Conservation (phyloP, 257 asterid genomes). For the Nicotiana noctiflora region DNA sequence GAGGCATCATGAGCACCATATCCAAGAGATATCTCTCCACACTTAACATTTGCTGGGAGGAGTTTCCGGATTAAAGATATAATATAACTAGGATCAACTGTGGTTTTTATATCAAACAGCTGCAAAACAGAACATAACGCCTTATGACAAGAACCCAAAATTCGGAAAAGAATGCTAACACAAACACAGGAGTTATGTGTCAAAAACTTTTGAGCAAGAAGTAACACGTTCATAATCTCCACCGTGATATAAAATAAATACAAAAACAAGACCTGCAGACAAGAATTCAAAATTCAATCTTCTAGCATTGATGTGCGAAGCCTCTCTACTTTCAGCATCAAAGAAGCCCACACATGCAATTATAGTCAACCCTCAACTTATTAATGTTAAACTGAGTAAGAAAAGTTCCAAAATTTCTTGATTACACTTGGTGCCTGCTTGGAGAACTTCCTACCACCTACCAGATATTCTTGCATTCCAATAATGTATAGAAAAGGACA, state of each 20-base stretch:
- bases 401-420: neutral
- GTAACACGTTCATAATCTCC: neutral
- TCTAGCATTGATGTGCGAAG: neutral
- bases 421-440: neutral
- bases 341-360: neutral
- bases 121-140: conserved; percentile 27
- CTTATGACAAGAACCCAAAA: neutral
- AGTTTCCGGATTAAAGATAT: conserved; percentile 92
- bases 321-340: neutral
- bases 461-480: neutral
- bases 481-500: neutral
- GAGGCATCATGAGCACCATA: conserved; percentile 15
- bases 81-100: conserved; percentile 84
- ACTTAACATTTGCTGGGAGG: conserved; percentile 39
- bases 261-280: neutral
- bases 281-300: neutral
- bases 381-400: neutral
- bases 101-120: conserved; percentile 69
- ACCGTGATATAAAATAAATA: neutral
- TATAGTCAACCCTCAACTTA: neutral
- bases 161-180: neutral
- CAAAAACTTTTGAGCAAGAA: neutral
- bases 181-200: neutral
- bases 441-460: neutral
- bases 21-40: conserved; percentile 22